Evolutionary conservation across 116 monocot genomes (phyloP).

Genomic region (Papilionanthe hybrid): DNA sequence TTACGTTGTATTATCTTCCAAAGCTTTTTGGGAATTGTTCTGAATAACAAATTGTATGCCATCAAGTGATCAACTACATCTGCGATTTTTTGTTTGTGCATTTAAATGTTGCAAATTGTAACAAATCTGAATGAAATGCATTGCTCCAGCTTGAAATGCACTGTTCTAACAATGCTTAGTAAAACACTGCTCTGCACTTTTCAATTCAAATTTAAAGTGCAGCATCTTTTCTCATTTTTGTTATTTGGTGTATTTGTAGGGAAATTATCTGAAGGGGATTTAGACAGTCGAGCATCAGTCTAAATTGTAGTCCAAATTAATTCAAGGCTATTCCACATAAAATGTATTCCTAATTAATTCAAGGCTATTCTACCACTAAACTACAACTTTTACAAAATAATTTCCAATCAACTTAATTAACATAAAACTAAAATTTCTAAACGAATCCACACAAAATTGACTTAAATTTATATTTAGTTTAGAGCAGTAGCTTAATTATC

Average conservation of each 20-base stretch:
- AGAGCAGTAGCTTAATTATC: neutral
- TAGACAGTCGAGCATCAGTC: too few species aligned
- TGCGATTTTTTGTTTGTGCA: neutral
- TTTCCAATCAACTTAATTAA: neutral
- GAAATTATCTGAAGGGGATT: too few species aligned
- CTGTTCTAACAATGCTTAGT: neutral
- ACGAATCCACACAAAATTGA: neutral
- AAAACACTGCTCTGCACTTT: neutral
- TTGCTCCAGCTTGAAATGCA: neutral
- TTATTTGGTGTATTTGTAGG: too few species aligned
- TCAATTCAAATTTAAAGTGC: too few species aligned
- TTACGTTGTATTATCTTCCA: neutral
- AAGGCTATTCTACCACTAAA: neutral
- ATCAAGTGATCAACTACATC: neutral
- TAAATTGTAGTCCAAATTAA: too few species aligned
- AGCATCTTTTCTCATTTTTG: too few species aligned
- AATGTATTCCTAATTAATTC: too few species aligned
- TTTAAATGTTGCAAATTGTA: neutral
- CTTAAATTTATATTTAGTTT: neutral
- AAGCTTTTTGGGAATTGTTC: neutral
- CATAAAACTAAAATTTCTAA: neutral
- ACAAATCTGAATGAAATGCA: neutral
- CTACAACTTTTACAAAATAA: neutral
- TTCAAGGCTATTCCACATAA: too few species aligned
- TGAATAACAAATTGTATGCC: neutral